These are phyloP conservation scores for Fusarium sp. DNA, from an alignment of 2,329 filamentous ascomycete genomes.

Conservation along the genomic window DNA sequence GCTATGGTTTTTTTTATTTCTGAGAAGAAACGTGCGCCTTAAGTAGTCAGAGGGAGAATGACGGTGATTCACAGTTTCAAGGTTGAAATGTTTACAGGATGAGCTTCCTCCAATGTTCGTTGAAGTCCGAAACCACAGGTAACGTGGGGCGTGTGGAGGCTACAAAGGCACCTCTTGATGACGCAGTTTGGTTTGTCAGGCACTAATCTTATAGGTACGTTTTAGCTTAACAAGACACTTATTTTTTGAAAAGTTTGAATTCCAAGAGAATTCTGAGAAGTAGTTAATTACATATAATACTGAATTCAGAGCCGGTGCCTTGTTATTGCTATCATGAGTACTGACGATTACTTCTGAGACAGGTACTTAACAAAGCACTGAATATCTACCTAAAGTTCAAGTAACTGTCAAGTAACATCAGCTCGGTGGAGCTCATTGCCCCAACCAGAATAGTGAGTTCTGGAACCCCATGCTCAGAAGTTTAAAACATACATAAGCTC, in stretches of 20 bases:
- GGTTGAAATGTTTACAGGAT: conserved; percentile 18
- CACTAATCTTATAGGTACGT: too few species aligned
- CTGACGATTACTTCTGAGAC: not conserved
- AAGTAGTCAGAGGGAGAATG: not conserved
- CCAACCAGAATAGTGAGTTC: conserved; percentile 21
- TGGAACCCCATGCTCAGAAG: not conserved
- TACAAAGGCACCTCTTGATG: conserved; percentile 51
- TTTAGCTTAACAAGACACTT: not conserved
- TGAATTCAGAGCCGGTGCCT: not conserved
- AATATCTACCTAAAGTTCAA: not conserved
- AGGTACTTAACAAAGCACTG: not conserved
- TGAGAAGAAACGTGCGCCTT: not conserved
- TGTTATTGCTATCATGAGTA: not conserved
- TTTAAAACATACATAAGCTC: conserved; percentile 26
- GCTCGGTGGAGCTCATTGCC: conserved; percentile 1
- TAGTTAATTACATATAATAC: not conserved
- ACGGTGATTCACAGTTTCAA: not conserved
- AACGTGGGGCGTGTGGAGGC: conserved; percentile 38
- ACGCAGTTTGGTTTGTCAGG: conserved; percentile 48
- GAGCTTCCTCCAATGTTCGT: conserved; percentile 25
- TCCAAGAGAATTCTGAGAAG: not conserved
- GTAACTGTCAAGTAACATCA: not conserved
- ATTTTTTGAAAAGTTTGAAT: not conserved
- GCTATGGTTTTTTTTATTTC: not conserved
- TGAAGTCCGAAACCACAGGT: conserved; percentile 21